Conservation (phyloP, 2,329 filamentous ascomycete species). For the Remersonia thermophila region DNA sequence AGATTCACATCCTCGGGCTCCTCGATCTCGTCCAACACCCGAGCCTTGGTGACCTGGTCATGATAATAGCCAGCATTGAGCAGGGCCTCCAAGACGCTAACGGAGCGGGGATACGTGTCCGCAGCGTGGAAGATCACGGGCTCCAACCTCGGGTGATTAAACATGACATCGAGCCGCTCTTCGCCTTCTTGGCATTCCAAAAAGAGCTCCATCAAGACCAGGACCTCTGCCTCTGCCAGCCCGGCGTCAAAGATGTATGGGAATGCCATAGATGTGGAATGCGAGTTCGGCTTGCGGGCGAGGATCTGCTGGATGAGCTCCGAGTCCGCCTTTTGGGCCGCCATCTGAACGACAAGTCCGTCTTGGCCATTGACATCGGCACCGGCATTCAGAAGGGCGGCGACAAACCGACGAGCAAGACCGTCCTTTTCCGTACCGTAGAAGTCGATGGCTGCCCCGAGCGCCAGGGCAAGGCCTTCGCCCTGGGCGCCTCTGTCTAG, state of each 20-base stretch:
- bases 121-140: conserved; percentile 42
- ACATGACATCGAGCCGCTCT: conserved; percentile 38
- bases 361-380: conserved; percentile 37
- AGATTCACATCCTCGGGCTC: conserved; percentile 44
- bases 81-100: conserved; percentile 37
- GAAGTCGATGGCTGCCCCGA: conserved; percentile 34
- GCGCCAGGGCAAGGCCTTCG: conserved; percentile 31
- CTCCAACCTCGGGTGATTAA: conserved; percentile 28
- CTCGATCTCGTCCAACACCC: conserved; percentile 32
- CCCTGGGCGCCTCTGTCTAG: conserved; percentile 37
- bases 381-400: conserved; percentile 27
- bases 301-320: conserved; percentile 40
- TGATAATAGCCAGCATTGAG: conserved; percentile 48
- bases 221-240: conserved; percentile 35
- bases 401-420: conserved; percentile 34
- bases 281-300: conserved; percentile 34
- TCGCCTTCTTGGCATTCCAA: conserved; percentile 36
- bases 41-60: conserved; percentile 36
- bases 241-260: conserved; percentile 42
- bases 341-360: conserved; percentile 41
- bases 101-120: conserved; percentile 41
- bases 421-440: conserved; percentile 26
- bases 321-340: conserved; percentile 38
- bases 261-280: conserved; percentile 40
- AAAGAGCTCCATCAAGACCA: conserved; percentile 40